Base-by-base conservation (phyloP, 495 filamentous ascomycete species). In the Trichoderma orchidacearum region DNA sequence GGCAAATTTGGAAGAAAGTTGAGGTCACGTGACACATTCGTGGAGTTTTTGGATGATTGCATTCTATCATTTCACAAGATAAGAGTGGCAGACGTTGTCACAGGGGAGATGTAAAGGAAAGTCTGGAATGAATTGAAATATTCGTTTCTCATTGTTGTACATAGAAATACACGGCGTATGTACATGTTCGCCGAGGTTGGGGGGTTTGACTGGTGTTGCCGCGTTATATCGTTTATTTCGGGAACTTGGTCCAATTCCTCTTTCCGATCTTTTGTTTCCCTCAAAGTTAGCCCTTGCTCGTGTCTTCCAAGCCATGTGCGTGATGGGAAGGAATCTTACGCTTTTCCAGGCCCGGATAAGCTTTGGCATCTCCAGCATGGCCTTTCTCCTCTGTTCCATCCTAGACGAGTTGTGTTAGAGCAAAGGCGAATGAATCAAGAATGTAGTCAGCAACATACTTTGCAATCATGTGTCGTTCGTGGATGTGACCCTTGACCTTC, bases 331-430 rank as follows among this genome's bases (percentile, higher is more conserved):
- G 38, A 11, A 5, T 74, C 80, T 68, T 69, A 93, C 90, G 85
- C 89, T 83, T 74, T 95, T 93, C 94, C 93, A 98, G 71, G 85
- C 75, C 69, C 85, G 76, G 62, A 98, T 84, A 74, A 96, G 80
- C 64, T 84, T 78, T 60, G 90, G 89, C 93, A 98, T 98, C 57
- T 81, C 84, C 74, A 88, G 66, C 90, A 98, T 97, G 54, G 93
- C 93, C 70, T 87, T 77, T 78, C 84, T 85, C 68, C 90, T 81
- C 74, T 85, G 82, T 69, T 95, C 91, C 75, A 97, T 79, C 68
- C 86, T 84, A 61, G 57, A n/a, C 32, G 3, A 17, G 21, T 17
- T 17, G 6, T 36, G 58, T 68, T 61, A 61, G 63, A 12, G 41
- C 1, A 30, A 32, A 56, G 18, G 27, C 15, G 32, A 32, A 52